Evolutionary conservation across 2,329 filamentous ascomycete species (phyloP).

Genomic region (Karstenula rhodostoma): DNA sequence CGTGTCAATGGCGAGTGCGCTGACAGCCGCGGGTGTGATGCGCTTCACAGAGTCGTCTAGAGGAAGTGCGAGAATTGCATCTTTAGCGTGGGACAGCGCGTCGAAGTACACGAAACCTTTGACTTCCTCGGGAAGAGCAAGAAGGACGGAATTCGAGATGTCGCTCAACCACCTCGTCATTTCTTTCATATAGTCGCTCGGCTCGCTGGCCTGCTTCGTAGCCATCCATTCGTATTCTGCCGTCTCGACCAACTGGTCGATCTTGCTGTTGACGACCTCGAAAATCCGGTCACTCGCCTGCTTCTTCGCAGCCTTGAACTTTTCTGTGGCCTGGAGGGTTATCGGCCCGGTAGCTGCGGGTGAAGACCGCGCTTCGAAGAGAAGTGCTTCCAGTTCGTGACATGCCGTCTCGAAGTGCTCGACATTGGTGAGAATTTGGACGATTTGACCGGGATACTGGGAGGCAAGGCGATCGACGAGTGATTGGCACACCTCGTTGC

Average conservation of each 20-base stretch:
- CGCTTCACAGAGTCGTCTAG: slow-evolving; percentile 79
- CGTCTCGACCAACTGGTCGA: slow-evolving; percentile 95
- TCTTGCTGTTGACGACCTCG: slow-evolving; percentile 97
- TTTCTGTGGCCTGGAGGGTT: slow-evolving; percentile 80
- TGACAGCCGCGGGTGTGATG: slow-evolving; percentile 87
- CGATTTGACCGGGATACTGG: slow-evolving; percentile 96
- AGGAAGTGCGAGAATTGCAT: slow-evolving; percentile 81
- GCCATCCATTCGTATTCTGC: slow-evolving; percentile 93
- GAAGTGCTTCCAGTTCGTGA: slow-evolving; percentile 82
- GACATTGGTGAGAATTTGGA: slow-evolving; percentile 96
- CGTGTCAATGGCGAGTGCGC: slow-evolving; percentile 82
- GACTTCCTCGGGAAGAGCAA: slow-evolving; percentile 93
- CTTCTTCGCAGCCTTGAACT: slow-evolving; percentile 91
- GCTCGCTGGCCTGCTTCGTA: slow-evolving; percentile 70
- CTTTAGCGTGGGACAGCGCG: slow-evolving; percentile 87
- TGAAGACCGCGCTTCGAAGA: slow-evolving; percentile 85
- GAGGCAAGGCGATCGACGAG: slow-evolving; percentile 87
- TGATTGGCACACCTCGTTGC: slow-evolving; percentile 87
- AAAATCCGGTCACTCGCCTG: slow-evolving; percentile 97
- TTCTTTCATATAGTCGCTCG: slow-evolving; percentile 94
- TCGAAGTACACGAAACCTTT: slow-evolving; percentile 99
- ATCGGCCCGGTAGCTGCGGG: slow-evolving; percentile 82
- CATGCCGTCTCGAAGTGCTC: slow-evolving; percentile 97
- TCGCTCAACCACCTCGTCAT: slow-evolving; percentile 91
- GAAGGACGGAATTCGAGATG: slow-evolving; percentile 93